Conservation (phyloP, 2,329 filamentous ascomycete genomes). For the Penicillium vulpinum region DNA sequence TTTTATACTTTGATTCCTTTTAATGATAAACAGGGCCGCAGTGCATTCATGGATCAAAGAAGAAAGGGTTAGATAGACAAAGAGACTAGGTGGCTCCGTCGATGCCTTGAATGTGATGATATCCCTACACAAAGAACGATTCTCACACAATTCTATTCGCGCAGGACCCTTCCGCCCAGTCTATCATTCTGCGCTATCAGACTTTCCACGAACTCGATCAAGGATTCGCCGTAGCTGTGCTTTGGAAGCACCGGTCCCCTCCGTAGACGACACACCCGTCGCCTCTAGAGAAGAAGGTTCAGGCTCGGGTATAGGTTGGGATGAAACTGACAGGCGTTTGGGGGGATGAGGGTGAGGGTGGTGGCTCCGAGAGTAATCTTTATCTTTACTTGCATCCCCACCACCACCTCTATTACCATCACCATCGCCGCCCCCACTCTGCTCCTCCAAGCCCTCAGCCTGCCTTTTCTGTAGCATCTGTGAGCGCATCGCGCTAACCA, state of each 20-base stretch:
- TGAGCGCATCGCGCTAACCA: slow-evolving; percentile 18
- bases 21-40: not conserved
- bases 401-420: not conserved
- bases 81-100: not conserved
- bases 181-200: not conserved
- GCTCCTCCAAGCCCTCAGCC: not conserved
- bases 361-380: not conserved
- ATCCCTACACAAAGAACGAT: not conserved
- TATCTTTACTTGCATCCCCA: not conserved
- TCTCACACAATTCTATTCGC: not conserved
- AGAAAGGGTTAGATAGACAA: not conserved
- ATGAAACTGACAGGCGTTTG: slow-evolving; percentile 10
- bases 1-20: not conserved
- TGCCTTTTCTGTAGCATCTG: slow-evolving; percentile 22
- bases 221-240: slow-evolving; percentile 26
- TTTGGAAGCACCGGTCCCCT: slow-evolving; percentile 15
- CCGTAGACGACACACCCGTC: slow-evolving; percentile 15
- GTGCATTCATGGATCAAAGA: not conserved
- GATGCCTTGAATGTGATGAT: not conserved
- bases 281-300: slow-evolving; percentile 23
- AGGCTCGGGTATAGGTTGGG: slow-evolving; percentile 16
- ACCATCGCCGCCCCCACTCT: not conserved
- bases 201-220: slow-evolving; percentile 19
- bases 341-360: slow-evolving; percentile 18
- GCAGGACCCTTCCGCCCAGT: not conserved